Percentiles rank a stretch among this genome's conserved stretches.
Conservation (phyloP, 176 grass and related monocot genomes). For the Phyllostachys edulis region DNA sequence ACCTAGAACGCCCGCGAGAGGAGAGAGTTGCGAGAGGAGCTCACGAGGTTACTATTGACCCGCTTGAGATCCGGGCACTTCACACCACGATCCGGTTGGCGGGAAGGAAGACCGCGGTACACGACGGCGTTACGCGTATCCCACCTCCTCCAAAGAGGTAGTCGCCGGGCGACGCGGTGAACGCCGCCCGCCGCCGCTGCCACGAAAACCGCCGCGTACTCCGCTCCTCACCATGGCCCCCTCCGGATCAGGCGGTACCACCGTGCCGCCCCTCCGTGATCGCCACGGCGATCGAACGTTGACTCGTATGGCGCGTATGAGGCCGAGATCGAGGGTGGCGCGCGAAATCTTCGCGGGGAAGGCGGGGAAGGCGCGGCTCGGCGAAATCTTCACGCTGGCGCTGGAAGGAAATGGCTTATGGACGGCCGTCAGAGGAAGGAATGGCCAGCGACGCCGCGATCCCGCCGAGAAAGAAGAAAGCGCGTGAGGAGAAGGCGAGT, state of each 20-base stretch:
- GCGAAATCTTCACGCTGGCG: too few relatives aligned
- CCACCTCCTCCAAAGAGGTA: slow-evolving; percentile 88
- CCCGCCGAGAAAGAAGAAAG: too few relatives aligned
- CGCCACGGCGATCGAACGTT: slow-evolving; percentile 22
- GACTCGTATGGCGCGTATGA: slow-evolving; percentile 32
- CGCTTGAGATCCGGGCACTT: slow-evolving; percentile 97
- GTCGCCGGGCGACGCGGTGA: slow-evolving; percentile 49
- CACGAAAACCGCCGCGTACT: slow-evolving; percentile 8
- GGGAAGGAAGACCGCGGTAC: slow-evolving; percentile 72
- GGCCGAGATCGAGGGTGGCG: too few relatives aligned
- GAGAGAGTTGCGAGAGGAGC: slow-evolving; percentile 11
- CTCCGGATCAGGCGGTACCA: background rate
- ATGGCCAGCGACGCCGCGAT: too few relatives aligned
- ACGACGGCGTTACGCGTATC: slow-evolving; percentile 90
- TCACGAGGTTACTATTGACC: slow-evolving; percentile 90
- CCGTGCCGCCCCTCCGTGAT: slow-evolving; percentile 21
- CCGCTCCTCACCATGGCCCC: slow-evolving; percentile 28
- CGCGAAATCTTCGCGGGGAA: too few relatives aligned
- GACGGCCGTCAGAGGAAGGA: too few relatives aligned
- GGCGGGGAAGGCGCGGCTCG: too few relatives aligned
- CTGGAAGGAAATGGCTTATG: too few relatives aligned
- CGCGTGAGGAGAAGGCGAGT: too few relatives aligned
- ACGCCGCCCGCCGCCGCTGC: slow-evolving; percentile 31
- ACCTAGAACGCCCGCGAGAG: slow-evolving; percentile 15
- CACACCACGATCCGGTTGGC: slow-evolving; percentile 61